Evolutionary conservation across 495 filamentous ascomycete species (phyloP).

Genomic region (Lentithecium fluviatile): DNA sequence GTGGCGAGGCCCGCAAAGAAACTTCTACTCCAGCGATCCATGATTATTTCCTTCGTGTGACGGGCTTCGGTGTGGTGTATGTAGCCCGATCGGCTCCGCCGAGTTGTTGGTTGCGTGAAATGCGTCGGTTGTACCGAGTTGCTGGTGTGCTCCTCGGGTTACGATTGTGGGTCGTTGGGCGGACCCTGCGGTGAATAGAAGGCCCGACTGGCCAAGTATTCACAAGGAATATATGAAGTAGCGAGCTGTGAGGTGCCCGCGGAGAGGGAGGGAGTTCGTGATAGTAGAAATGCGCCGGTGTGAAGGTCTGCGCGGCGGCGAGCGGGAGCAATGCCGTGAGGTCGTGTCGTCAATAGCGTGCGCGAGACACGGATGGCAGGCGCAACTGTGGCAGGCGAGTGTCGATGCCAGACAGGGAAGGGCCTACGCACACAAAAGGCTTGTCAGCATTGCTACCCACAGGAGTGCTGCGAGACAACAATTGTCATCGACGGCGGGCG

Average conservation of each 20-base stretch:
- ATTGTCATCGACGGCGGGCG: not conserved
- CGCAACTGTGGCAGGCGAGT: not conserved
- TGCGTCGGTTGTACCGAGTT: not conserved
- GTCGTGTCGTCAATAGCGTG: not conserved
- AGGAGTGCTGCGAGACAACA: not conserved
- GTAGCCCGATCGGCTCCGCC: constrained; percentile 15
- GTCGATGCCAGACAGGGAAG: not conserved
- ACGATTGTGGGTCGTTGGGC: not conserved
- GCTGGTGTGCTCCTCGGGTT: not conserved
- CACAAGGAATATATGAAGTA: not conserved
- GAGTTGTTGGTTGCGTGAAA: constrained; percentile 4
- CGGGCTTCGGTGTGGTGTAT: not conserved
- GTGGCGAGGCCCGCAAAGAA: constrained; percentile 6
- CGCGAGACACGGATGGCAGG: not conserved
- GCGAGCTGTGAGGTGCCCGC: not conserved
- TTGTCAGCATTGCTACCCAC: constrained; percentile 19
- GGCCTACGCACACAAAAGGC: not conserved
- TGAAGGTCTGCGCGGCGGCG: not conserved
- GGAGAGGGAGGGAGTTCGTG: not conserved
- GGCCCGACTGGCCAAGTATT: constrained; percentile 1
- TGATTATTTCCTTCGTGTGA: not conserved
- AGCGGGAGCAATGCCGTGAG: not conserved
- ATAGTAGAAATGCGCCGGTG: not conserved
- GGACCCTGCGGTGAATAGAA: constrained; percentile 2
- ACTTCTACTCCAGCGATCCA: not conserved